Evolutionary conservation across 2,329 filamentous ascomycete species (phyloP), one percentile per base, ranked within the genome.

Genomic region (Fusarium denticulatum): DNA sequence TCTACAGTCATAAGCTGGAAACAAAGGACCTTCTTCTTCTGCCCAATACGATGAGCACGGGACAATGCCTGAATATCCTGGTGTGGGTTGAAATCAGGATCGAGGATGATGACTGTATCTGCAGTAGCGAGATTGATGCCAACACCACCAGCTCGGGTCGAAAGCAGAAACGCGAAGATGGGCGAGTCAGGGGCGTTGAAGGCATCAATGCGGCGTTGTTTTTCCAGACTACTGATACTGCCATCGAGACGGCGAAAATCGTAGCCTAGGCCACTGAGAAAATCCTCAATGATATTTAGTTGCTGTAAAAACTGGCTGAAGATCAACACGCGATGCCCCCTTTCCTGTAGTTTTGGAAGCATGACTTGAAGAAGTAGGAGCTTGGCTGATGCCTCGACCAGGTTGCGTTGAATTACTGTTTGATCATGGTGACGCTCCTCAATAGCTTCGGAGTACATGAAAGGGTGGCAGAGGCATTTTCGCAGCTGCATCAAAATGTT

Each of bases 91-190:
- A 97, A 98, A 79, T 99, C 96, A 0, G 94, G 94, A 77, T 99
- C 95, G 74, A 98, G 90, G 74, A 99, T 98, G 73, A 99, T 98
- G 69, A 99, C 97, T 0, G 96, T 99, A 79, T 99, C 96, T 6
- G 96, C 96, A 13, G 95, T 97, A 1, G 96, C 96, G 62, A 99
- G 87, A 79, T 99, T 99, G 85, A 99, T 99, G 22, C 96, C 97
- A 1, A 99, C 96, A 78, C 97, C 96, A 60, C 96, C 96, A 24
- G 97, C 95, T 72, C 96, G 92, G 7, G 97, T 99, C 0, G 96
- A 98, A 0, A 99, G 87, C 24, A 99, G 83, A 82, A 99, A 98
- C 1, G 93, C 95, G 80, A 98, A 99, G 1, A 97, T 85, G 0
- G 89, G 85, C 2, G 96, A 98, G 60, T 92, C 88, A 0, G 94